These are phyloP conservation scores for Hygrophila difformis DNA, from an alignment of 257 asterid species.

Conservation along the genomic window DNA sequence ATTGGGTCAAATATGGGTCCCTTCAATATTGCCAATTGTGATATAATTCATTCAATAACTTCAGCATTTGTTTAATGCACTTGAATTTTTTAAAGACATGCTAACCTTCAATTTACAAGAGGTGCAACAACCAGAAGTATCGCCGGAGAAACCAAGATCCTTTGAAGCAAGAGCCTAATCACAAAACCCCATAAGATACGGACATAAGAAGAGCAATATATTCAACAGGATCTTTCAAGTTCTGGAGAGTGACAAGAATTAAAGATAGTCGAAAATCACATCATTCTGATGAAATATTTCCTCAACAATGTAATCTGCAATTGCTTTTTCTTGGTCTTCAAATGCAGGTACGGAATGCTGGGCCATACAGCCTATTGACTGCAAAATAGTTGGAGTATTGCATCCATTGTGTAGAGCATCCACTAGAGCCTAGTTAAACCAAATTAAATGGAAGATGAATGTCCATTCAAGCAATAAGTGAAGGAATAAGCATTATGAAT, in stretches of 20 bases:
- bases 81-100: conserved; percentile 11
- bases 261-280: conserved; percentile 34
- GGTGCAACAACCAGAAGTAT: conserved; percentile 43
- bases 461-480: conserved; percentile 8
- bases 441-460: conserved; percentile 16
- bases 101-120: conserved; percentile 70
- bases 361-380: conserved; percentile 83
- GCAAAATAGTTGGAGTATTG: conserved; percentile 63
- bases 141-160: conserved; percentile 25
- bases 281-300: conserved; percentile 51
- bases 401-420: conserved; percentile 44
- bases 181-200: conserved; percentile 17
- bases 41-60: conserved; percentile 2
- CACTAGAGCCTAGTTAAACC: conserved; percentile 42
- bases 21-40: conserved; percentile 1
- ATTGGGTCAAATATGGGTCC: conserved; percentile 3
- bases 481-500: conserved; percentile 11
- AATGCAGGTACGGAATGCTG: conserved; percentile 53
- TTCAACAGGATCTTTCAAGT: conserved; percentile 5
- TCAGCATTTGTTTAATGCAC: conserved; percentile 6
- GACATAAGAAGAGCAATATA: conserved; percentile 14
- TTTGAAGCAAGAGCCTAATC: conserved; percentile 39
- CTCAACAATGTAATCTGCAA: conserved; percentile 42
- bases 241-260: conserved; percentile 7
- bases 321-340: conserved; percentile 52